Base-by-base conservation (phyloP, 805 yeast species). In the Metschnikowia dekortorum region DNA sequence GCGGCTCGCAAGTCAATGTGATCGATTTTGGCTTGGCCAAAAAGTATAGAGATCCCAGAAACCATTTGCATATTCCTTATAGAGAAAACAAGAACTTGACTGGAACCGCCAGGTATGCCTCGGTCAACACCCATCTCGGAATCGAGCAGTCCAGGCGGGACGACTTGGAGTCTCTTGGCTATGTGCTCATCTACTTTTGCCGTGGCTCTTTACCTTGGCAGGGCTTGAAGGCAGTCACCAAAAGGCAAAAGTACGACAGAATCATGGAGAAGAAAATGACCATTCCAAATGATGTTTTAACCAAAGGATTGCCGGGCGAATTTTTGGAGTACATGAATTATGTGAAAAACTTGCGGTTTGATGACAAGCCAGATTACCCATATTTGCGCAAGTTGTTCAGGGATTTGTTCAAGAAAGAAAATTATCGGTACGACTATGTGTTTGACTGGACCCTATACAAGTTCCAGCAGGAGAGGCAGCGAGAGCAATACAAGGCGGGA, bases 401-500 rank as follows among this genome's bases (percentile, higher is more conserved):
- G 63, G 97, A 91, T 64, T 76, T 94, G 61, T 89, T 89, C 66
- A 76, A 88, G 56, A 82, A 92, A 57, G 92, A 92, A 67, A 88
- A 89, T 51, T 92, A 89, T 68, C 83, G 85, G 60, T 92, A 91
- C 68, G 98, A 92, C 71, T 92, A 90, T 69, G 83, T 94, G 22
- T 92, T 90, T 70, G 99, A 92, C 71, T 92, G 99, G 99, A 92
- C 97, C 30, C 81, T 90, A 54, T 87, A 84, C 73, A 87, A 87
- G 66, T 85, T 81, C 66, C 86, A 79, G 58, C 74, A 79, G 61
- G 80, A 81, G 56, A 80, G 80, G 57, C 82, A 80, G 61, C 71
- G 78, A 54, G 75, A 71, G 50, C 79, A 73, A 52, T 62, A 61
- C 36, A 65, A 69, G 53, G 56, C 61, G 26, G 62, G 59, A n/a